Evolutionary conservation across 2,329 filamentous ascomycete species (phyloP).

Genomic region (Phyllosticta citribraziliensis): DNA sequence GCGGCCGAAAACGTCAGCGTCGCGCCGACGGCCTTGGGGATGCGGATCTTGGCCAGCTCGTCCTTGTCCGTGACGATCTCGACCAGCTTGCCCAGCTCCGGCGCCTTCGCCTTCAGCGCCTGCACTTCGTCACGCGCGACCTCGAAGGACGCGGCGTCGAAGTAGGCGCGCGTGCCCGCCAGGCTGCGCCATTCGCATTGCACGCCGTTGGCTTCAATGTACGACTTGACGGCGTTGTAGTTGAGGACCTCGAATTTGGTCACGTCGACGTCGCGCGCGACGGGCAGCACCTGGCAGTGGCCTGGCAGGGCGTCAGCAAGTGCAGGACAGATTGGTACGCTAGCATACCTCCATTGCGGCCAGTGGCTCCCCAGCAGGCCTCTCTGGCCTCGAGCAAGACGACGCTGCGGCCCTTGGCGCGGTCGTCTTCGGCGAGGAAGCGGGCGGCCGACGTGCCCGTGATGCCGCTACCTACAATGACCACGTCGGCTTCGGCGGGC

Average conservation of each 20-base stretch:
- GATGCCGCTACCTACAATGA: constrained; percentile 67
- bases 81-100: constrained; percentile 44
- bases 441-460: constrained; percentile 63
- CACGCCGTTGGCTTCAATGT: constrained; percentile 49
- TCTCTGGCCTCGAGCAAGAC: constrained; percentile 70
- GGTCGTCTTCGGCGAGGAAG: constrained; percentile 43
- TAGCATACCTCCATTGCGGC: constrained; percentile 34
- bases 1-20: constrained; percentile 57
- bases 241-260: constrained; percentile 65
- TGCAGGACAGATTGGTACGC: background rate
- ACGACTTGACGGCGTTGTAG: constrained; percentile 48
- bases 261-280: constrained; percentile 49
- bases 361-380: constrained; percentile 74
- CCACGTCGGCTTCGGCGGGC: constrained; percentile 52
- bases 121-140: constrained; percentile 43
- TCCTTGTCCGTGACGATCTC: constrained; percentile 30
- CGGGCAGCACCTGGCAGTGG: constrained; percentile 66
- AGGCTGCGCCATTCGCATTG: constrained; percentile 60
- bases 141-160: constrained; percentile 45
- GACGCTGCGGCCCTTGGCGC: constrained; percentile 41
- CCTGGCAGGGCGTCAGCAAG: constrained; percentile 16
- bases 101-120: constrained; percentile 41
- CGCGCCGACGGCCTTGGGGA: constrained; percentile 42
- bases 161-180: constrained; percentile 55
- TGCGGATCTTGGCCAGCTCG: constrained; percentile 43